Evolutionary conservation across 371 early-diverging fungal species (phyloP), one percentile per base, ranked within the genome.

Genomic region (Globomyces sp.): DNA sequence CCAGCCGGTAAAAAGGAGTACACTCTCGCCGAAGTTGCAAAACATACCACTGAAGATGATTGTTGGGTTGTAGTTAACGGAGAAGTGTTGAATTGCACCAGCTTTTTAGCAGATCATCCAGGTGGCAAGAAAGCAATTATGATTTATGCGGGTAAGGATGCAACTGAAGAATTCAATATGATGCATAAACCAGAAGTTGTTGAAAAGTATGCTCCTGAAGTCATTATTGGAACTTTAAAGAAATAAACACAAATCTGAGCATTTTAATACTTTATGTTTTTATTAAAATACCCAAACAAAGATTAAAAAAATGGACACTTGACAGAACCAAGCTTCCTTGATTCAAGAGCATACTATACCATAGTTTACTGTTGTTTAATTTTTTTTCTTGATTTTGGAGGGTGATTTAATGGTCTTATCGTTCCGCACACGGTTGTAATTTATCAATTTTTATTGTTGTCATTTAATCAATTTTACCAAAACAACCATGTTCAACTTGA

Each of bases 11-110:
- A 67, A 37, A 58, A 71, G 57, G 74, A 70, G 2, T 74, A 74
- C 67, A 78, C 77, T 37, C 41, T 68, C 9, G 80, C 73, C 10
- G 83, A 97, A 64, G 92, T 98, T 24, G 85, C 90, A 43, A 89
- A 91, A 76, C 98, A 97, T 79, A 90, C 88, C 84, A 91, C 77
- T 61, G 83, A 86, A 57, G 81, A 92, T 4, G 97, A 96, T 77
- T 91, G 94, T 77, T 99, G 97, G 98, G 93, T 97, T 52, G 85
- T 94, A 68, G 39, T 98, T 13, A 89, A 93, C 69, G 93, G 90
- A 48, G 83, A 91, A 67, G 97, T 99, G 24, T 85, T 94, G 69
- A 88, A 98, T 74, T 95, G 92, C 40, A 96, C 98, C 53, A 84
- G 86, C 64, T 97, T 96, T 84, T 82, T 93, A 76, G 76, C 82